phyloP scores from a whole-genome alignment of 371 early-diverging fungal species.

The Mucor velutinosus region DNA sequence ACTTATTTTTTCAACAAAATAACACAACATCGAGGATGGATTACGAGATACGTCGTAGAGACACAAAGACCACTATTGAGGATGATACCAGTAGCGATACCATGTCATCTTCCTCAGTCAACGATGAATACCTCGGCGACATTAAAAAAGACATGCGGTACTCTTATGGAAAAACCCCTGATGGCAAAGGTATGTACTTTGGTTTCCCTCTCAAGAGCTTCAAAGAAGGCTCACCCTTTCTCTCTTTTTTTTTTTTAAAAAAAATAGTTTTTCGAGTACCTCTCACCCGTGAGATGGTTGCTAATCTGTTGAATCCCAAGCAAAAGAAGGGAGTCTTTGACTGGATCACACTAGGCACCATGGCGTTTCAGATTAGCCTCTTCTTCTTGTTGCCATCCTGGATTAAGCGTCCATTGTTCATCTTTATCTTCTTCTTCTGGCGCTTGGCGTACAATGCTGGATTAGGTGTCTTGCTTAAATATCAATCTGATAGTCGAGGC shows the following conservation, averaged over 20 bases:
- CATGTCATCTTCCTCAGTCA: slow-evolving; percentile 14
- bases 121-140: slow-evolving; percentile 25
- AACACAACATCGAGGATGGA: slow-evolving; percentile 13
- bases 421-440: slow-evolving; percentile 83
- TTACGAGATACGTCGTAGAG: slow-evolving; percentile 35
- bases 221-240: neutral
- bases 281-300: slow-evolving; percentile 75
- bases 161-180: slow-evolving; percentile 63
- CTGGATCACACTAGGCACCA: slow-evolving; percentile 64
- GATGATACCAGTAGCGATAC: slow-evolving; percentile 17
- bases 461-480: slow-evolving; percentile 79
- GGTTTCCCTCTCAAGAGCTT: no score
- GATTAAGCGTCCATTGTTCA: slow-evolving; percentile 56
- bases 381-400: slow-evolving; percentile 65
- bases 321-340: slow-evolving; percentile 77
- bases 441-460: slow-evolving; percentile 87
- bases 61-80: slow-evolving; percentile 5
- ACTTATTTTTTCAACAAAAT: slow-evolving; percentile 15
- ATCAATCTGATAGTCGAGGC: slow-evolving; percentile 76
- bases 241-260: no score
- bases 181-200: slow-evolving; percentile 48
- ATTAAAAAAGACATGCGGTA: slow-evolving; percentile 36
- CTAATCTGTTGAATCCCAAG: slow-evolving; percentile 67
- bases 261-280: slow-evolving; percentile 70
- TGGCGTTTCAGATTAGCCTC: slow-evolving; percentile 66